Evolutionary conservation across 768 basidiomycete species (phyloP), one percentile per base, ranked within the genome.

Genomic region (Termitomyces sp.): DNA sequence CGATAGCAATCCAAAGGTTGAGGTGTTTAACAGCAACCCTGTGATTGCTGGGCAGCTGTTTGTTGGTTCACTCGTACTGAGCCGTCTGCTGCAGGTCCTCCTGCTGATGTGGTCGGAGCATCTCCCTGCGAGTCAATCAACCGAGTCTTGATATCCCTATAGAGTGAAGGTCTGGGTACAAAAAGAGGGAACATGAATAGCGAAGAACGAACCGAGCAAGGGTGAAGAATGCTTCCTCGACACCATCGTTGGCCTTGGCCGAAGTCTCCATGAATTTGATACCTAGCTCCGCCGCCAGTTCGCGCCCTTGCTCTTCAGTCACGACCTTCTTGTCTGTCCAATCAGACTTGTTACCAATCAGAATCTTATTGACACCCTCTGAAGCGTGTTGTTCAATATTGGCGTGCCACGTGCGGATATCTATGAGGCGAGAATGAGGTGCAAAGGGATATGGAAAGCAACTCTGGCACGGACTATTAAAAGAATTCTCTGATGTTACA

Each of bases 341-440:
- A 73, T 99, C 97, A 43, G 91, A 98, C 74, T 99, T 99, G 80
- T 99, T 99, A 38, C 97, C 97, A 63, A 98, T 92, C 52, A 98
- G 85, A 59, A 99, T 92, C 85, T 98, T 98, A 85, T 98, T 98
- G 62, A 98, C 97, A 37, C 94, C 95, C 63, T 98, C 94, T 1
- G 96, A 97, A 37, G 97, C 97, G 70, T 98, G 95, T 70, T 98
- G 96, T 74, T 98, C 97, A 63, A 98, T 95, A 71, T 98, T 98
- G 35, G 89, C 75, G 73, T 98, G 92, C 97, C 97, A 98, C 63
- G 93, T 96, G 63, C 95, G 92, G 73, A 98, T 95, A 77, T 98
- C 96, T 98, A 67, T 35, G 56, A 35, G 57, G 37, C 19, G 6
- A 58, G 34, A 34, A 21, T 58, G 37, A 44, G 57, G 37, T 58